Base-by-base conservation (phyloP, 2,329 filamentous ascomycete species). In the Monilinia vaccinii-corymbosi region DNA sequence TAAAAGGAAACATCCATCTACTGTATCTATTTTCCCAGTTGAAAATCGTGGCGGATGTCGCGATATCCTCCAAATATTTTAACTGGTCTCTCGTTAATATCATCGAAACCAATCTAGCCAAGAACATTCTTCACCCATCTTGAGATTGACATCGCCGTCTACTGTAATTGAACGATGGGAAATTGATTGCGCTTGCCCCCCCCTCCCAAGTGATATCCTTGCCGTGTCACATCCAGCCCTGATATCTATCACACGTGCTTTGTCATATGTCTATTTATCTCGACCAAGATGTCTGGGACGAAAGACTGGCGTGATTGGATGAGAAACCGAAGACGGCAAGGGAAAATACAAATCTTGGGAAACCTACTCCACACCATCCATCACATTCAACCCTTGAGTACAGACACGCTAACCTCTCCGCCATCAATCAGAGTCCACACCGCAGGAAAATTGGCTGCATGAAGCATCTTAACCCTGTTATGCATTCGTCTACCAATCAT, bases 241-340 rank as follows among this genome's bases (percentile, higher is more conserved):
- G 42, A 42, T 18, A 55, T 31, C 56, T 18, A 55, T 31, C 56
- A 57, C 63, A 68, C 63, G 63, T 65, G 66, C 66, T 70, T 69
- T 63, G 63, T 69, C 61, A 70, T 66, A 66, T 60, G 63, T 70
- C 65, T 69, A 67, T 69, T 68, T 66, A 66, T 42, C 31, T 36
- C 21, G 36, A 34, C 32, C 25, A 25, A 46, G 50, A 53, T 46
- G 36, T 9, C 32, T 55, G 49, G 57, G 57, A 59, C 31, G 28
- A 45, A 16, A 48, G 8, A 16, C 23, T 32, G 25, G 8, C 32
- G 14, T 53, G 49, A 60, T 60, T 60, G 58, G 52, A 23, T 25
- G 25, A 28, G 13, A 45, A 10, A 60, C n/a, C 21, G 31, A 38
- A 36, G 32, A 18, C 4, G 25, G 18, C 42, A 25, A 49, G 31